Evolutionary conservation across 176 grass and related monocot genomes (phyloP).

Genomic region (Zoysia pacifica): DNA sequence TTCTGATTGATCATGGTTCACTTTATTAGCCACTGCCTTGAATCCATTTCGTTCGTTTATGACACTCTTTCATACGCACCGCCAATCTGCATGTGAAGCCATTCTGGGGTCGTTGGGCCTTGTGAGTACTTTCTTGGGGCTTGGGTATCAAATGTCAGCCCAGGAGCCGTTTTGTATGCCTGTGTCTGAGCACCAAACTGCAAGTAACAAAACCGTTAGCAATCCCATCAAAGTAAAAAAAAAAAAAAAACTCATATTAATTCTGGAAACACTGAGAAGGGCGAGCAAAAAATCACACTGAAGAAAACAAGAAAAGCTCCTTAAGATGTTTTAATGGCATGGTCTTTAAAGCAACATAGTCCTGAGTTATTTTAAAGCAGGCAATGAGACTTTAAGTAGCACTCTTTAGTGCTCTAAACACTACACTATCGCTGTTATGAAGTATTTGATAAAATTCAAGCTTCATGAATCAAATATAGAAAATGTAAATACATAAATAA

Average conservation of each 20-base stretch:
- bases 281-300: neutral
- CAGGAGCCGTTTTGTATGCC: constrained; percentile 55
- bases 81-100: constrained; percentile 93
- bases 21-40: constrained; percentile 19
- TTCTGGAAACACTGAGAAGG: neutral
- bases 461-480: too few relatives aligned
- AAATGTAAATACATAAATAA: too few relatives aligned
- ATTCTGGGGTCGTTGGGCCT: constrained; percentile 54
- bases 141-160: constrained; percentile 66
- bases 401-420: too few relatives aligned
- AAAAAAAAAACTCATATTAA: neutral
- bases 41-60: constrained; percentile 38
- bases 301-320: neutral
- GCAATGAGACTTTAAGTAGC: too few relatives aligned
- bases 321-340: neutral
- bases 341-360: neutral
- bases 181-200: constrained; percentile 48
- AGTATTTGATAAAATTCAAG: too few relatives aligned
- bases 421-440: too few relatives aligned
- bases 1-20: constrained; percentile 29
- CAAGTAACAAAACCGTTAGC: neutral
- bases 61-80: constrained; percentile 78
- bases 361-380: too few relatives aligned
- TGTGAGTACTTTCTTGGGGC: constrained; percentile 67
- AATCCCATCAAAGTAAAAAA: neutral